Evolutionary conservation across 345 rosid genomes (phyloP).

Genomic region (Salix koriyanagi): DNA sequence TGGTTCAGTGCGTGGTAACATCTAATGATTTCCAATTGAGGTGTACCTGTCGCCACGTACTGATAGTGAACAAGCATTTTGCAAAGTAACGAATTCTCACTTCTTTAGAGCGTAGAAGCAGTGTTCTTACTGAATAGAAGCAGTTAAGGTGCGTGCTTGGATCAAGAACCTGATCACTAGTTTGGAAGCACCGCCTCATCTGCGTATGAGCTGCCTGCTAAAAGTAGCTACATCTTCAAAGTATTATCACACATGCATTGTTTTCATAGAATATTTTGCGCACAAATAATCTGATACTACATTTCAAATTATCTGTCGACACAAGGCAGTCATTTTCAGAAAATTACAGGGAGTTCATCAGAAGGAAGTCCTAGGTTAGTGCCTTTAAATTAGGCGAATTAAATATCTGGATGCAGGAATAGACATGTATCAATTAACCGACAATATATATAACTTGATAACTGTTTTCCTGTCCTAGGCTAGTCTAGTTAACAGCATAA

Average conservation of each 20-base stretch:
- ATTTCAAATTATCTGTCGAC: neutral
- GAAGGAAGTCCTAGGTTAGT: neutral
- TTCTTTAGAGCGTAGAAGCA: neutral
- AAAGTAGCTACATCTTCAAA: neutral
- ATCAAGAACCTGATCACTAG: neutral
- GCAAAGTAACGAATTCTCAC: neutral
- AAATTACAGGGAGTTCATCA: neutral
- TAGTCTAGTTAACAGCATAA: too few species aligned
- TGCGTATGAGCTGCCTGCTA: too few species aligned
- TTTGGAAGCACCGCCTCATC: too few species aligned
- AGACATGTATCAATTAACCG: neutral
- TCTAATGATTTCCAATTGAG: neutral
- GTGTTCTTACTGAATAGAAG: neutral
- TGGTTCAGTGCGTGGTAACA: neutral
- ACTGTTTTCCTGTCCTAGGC: too few species aligned
- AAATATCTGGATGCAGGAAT: neutral
- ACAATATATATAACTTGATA: too few species aligned
- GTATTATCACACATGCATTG: neutral
- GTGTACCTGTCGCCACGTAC: neutral
- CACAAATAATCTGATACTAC: neutral
- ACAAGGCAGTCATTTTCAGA: neutral
- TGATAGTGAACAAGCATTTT: neutral
- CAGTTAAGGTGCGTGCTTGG: neutral
- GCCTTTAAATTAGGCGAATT: neutral
- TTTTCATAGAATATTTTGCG: neutral